Conservation (phyloP, 2,329 filamentous ascomycete genomes). For the Hypoxylon sp. region DNA sequence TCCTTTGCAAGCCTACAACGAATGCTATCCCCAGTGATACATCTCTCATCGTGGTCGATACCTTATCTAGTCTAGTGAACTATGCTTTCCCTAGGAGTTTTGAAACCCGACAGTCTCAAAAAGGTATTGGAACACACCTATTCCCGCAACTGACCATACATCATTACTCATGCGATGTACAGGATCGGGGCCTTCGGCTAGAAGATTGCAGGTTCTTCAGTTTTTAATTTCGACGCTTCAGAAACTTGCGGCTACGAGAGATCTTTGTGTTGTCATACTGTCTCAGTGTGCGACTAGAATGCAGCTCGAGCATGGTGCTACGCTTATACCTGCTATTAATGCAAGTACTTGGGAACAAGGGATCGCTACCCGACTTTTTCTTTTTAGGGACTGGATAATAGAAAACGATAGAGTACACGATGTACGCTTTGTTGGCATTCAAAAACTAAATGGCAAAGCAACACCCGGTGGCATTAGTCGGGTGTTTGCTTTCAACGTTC, state of each 20-base stretch:
- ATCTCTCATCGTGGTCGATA: slow-evolving; percentile 82
- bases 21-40: slow-evolving; percentile 74
- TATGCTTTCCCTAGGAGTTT: slow-evolving; percentile 78
- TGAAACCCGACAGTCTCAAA: slow-evolving; percentile 57
- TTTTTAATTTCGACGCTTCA: slow-evolving; percentile 78
- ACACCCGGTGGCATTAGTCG: slow-evolving; percentile 59
- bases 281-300: slow-evolving; percentile 89
- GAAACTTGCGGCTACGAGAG: slow-evolving; percentile 80
- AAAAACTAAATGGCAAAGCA: slow-evolving; percentile 73
- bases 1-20: slow-evolving; percentile 77
- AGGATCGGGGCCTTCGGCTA: slow-evolving; percentile 56
- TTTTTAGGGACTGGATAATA: slow-evolving; percentile 84
- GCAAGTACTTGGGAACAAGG: slow-evolving; percentile 85
- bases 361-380: slow-evolving; percentile 78
- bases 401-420: slow-evolving; percentile 62
- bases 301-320: slow-evolving; percentile 74
- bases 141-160: neutral
- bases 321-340: slow-evolving; percentile 81
- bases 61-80: slow-evolving; percentile 81
- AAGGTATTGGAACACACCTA: slow-evolving; percentile 59
- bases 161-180: slow-evolving; percentile 21
- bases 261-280: slow-evolving; percentile 81
- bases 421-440: slow-evolving; percentile 73
- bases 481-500: slow-evolving; percentile 66
- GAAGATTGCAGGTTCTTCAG: slow-evolving; percentile 68